Percentiles rank a stretch among this genome's conserved stretches.
Conservation (phyloP, 371 early-diverging fungal species). For the Apophysomyces trapeziformis region DNA sequence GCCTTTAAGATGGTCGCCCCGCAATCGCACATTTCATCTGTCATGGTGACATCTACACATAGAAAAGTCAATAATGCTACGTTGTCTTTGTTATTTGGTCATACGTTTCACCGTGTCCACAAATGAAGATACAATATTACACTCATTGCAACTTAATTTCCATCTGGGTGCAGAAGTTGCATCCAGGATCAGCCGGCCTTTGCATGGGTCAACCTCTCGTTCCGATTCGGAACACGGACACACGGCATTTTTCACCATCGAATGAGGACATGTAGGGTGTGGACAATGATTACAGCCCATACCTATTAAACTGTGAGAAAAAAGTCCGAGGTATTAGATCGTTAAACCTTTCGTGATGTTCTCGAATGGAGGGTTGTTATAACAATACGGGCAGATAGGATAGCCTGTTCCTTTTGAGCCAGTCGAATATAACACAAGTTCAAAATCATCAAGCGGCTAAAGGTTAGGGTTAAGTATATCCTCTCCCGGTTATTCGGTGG, state of each 20-base stretch:
- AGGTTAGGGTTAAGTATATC: not conserved
- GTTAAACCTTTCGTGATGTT: constrained; percentile 41
- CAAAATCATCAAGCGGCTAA: constrained; percentile 58
- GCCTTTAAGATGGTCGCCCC: constrained; percentile 44
- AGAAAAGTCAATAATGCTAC: not conserved
- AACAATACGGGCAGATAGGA: constrained; percentile 60
- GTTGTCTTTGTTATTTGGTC: not conserved
- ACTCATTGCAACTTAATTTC: constrained; percentile 58
- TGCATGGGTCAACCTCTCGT: constrained; percentile 36
- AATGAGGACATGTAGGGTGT: constrained; percentile 54
- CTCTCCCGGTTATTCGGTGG: no score
- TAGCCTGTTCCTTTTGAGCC: constrained; percentile 59
- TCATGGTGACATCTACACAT: constrained; percentile 36
- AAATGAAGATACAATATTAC: constrained; percentile 53
- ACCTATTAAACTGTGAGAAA: constrained; percentile 15
- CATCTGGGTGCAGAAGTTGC: constrained; percentile 59
- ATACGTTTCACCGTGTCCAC: constrained; percentile 50
- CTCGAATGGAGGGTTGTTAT: constrained; percentile 60
- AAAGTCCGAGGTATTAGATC: not conserved
- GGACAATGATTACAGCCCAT: constrained; percentile 62
- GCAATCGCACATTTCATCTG: constrained; percentile 45
- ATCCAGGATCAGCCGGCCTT: constrained; percentile 52
- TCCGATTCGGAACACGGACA: constrained; percentile 53
- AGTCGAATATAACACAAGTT: constrained; percentile 55
- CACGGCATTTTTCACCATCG: constrained; percentile 50